Conservation (phyloP, 352 stramenopile species). For the Globisporangium rhizosaccharum region DNA sequence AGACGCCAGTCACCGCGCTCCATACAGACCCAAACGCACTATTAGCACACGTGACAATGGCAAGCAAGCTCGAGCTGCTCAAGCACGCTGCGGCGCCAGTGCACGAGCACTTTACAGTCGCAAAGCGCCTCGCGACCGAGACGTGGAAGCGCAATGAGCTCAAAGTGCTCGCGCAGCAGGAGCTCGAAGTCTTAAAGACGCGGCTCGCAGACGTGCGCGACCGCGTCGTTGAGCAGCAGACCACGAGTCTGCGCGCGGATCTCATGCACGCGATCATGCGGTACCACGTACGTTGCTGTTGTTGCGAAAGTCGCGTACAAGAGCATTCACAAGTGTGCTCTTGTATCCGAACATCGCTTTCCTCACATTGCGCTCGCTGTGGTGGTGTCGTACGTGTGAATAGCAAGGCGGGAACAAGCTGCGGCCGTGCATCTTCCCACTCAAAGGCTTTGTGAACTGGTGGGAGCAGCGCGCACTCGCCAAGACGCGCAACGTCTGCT, state of each 20-base stretch:
- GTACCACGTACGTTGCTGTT: constrained; percentile 33
- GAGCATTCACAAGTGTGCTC: background rate
- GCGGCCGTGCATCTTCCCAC: constrained; percentile 47
- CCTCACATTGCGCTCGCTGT: no score
- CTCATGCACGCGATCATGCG: constrained; percentile 35
- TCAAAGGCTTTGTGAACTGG: constrained; percentile 62
- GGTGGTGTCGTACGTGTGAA: background rate
- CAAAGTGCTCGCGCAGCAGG: constrained; percentile 39
- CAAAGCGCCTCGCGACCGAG: constrained; percentile 39
- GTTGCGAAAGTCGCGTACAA: no score
- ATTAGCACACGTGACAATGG: constrained; percentile 47
- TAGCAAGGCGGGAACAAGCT: constrained; percentile 50
- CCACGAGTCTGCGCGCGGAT: constrained; percentile 28
- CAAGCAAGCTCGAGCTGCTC: constrained; percentile 59
- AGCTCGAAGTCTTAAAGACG: constrained; percentile 50
- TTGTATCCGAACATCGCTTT: no score
- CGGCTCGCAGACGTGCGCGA: constrained; percentile 50
- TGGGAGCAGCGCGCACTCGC: constrained; percentile 37
- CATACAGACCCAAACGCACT: constrained; percentile 30
- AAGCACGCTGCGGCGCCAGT: constrained; percentile 41
- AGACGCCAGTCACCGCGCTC: constrained; percentile 13
- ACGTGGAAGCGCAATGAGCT: constrained; percentile 57
- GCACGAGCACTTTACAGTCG: constrained; percentile 53
- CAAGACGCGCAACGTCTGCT: constrained; percentile 32
- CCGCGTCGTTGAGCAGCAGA: constrained; percentile 48